phyloP scores from a whole-genome alignment of 1,139 yeast genomes.

The Tardiomyces blankii region DNA sequence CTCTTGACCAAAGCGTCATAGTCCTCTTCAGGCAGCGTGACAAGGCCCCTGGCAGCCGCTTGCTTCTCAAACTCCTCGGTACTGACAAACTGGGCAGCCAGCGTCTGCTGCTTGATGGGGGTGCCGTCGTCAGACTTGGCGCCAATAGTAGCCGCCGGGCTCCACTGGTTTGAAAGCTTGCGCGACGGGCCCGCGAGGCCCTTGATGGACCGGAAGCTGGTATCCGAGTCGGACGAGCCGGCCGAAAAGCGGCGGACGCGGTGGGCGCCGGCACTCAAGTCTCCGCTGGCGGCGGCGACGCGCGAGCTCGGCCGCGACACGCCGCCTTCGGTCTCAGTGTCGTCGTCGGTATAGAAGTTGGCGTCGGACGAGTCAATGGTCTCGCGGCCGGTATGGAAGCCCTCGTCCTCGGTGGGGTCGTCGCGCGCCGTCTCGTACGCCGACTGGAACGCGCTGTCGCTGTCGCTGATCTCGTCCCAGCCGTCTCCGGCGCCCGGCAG shows the following conservation, averaged over 20 bases:
- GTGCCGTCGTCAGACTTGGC: background rate
- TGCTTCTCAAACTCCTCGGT: background rate
- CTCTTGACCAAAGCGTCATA: background rate
- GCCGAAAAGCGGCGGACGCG: background rate
- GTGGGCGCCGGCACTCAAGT: background rate
- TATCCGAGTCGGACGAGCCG: background rate
- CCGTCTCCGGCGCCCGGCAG: background rate
- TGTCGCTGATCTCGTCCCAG: background rate
- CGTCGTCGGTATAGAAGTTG: background rate
- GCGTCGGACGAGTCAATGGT: background rate
- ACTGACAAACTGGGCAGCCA: background rate
- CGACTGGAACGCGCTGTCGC: background rate
- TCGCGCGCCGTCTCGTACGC: background rate
- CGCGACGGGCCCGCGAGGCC: background rate
- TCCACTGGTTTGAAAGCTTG: background rate
- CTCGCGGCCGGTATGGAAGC: background rate
- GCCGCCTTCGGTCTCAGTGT: background rate
- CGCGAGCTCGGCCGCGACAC: too few relatives aligned
- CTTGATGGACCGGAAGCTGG: background rate
- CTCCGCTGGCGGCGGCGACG: too few relatives aligned
- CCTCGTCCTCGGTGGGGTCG: background rate
- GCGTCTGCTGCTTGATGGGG: background rate
- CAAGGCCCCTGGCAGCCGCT: background rate
- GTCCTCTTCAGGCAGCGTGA: background rate
- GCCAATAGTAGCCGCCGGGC: background rate